Evolutionary conservation across 331 rosid species (phyloP), one percentile per base, ranked within the genome.

Genomic region (Spiraea crenata): DNA sequence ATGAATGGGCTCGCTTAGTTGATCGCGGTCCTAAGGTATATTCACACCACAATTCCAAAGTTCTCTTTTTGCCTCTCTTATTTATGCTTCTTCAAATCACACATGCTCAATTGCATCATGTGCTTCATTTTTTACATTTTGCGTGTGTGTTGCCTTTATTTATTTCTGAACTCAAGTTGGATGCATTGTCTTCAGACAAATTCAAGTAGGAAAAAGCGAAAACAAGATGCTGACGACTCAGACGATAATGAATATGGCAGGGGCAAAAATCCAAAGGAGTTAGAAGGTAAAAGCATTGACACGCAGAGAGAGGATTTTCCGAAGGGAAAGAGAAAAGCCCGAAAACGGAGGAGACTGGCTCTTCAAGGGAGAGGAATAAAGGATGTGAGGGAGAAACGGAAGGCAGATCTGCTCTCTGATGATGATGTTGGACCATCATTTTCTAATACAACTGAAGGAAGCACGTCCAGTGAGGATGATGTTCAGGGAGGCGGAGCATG

Each of bases 21-120:
- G 96, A 95, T 75, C 98, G 98, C 44, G 99, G 98, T 78, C 98
- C 98, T 6, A 95, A 95, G 97, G 99, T 95, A 90, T 16, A 60
- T 40, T 69, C 73, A 54, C 38, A 59, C 72, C 39, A 47, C 71
- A 35, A 65, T 49, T 71, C 40, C 72, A 41, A 72, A 70, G 25
- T 56, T 49, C 69, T 13, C 63, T 10, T 31, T 46, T 4, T 3
- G 61, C 42, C 37, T 56, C 39, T 70, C 7, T 8, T 0, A 38
- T 11, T 19, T 35, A 31, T 65, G 70, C 54, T 42, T 60, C 50
- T 11, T 46, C 5, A 38, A 51, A 47, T 35, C 6, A 15, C n/a
- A 19, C 19, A 44, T 12, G n/a, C 65, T 57, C 9, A 5, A 13
- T 40, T 39, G 54, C 62, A 38, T 49, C 37, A 37, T 72, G 35